Evolutionary conservation across 2,329 filamentous ascomycete species (phyloP).

Genomic region (Colletotrichum endophyticum): DNA sequence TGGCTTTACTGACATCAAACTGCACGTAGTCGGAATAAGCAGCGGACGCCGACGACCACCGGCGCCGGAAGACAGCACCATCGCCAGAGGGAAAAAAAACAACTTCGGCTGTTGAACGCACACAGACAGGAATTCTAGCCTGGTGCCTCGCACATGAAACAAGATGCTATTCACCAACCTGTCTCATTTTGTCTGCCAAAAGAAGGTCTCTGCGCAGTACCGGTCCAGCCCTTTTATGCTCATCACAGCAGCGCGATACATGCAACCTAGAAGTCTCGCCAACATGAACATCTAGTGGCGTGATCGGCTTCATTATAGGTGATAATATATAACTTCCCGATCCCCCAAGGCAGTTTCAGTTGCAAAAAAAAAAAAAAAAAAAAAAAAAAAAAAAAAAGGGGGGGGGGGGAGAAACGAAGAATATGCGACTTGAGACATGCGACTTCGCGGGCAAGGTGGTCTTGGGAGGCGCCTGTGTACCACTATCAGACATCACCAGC

Average conservation of each 20-base stretch:
- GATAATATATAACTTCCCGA: no score
- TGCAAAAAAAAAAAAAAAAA: no score
- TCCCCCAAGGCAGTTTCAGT: no score
- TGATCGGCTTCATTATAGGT: background rate
- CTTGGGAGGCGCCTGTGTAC: no score
- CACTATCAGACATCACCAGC: background rate
- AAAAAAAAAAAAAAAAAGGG: no score
- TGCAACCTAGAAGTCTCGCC: background rate
- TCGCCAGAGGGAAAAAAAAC: background rate
- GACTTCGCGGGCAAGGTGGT: no score
- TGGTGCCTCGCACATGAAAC: background rate
- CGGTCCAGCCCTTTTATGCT: background rate
- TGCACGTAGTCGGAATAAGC: background rate
- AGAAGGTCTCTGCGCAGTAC: background rate
- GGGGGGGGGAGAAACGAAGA: no score
- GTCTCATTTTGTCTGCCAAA: no score
- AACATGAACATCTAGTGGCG: no score
- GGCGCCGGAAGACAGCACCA: background rate
- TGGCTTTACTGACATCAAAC: rapidly evolving
- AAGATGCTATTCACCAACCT: no score
- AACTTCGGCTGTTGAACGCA: background rate
- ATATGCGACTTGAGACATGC: no score
- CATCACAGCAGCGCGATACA: background rate
- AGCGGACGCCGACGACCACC: rapidly evolving
- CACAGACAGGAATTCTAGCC: rapidly evolving